These are phyloP conservation scores for Metschnikowia reukaufii DNA, from an alignment of 805 yeast species.

Conservation along the genomic window DNA sequence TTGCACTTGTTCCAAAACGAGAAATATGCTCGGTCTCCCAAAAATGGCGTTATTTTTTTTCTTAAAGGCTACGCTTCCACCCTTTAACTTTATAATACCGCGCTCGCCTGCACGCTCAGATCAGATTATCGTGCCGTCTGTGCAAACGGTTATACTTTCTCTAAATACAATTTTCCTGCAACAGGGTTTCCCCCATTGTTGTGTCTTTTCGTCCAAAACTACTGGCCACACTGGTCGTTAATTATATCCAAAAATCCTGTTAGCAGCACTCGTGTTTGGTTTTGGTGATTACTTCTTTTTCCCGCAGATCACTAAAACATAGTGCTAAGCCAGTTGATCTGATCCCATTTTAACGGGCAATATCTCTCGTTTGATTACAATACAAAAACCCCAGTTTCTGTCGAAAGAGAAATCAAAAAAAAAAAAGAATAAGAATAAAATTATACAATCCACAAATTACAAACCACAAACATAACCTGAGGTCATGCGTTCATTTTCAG, in stretches of 20 bases:
- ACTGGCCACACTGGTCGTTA: slow-evolving; percentile 1
- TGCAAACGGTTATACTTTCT: slow-evolving; percentile 7
- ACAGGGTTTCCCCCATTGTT: neutral
- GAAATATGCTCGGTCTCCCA: no score
- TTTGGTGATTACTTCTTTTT: no score
- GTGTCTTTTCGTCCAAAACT: no score
- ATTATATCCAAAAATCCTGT: neutral
- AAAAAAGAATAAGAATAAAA: no score
- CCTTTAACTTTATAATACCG: neutral
- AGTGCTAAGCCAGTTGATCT: no score
- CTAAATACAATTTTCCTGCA: neutral
- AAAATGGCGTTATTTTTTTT: no score
- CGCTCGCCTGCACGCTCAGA: slow-evolving; percentile 11
- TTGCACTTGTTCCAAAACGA: no score
- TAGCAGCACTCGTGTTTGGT: no score
- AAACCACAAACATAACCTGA: neutral
- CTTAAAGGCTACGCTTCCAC: neutral
- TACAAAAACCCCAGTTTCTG: neutral
- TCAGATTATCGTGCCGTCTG: slow-evolving; percentile 6
- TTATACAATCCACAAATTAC: no score
- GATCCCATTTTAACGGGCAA: neutral
- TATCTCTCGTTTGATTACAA: neutral
- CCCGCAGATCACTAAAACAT: no score
- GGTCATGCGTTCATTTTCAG: slow-evolving; percentile 2
- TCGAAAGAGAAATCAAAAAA: no score